Evolutionary conservation across 78 protist species (phyloP).

Genomic region (Isochrysis galbana): DNA sequence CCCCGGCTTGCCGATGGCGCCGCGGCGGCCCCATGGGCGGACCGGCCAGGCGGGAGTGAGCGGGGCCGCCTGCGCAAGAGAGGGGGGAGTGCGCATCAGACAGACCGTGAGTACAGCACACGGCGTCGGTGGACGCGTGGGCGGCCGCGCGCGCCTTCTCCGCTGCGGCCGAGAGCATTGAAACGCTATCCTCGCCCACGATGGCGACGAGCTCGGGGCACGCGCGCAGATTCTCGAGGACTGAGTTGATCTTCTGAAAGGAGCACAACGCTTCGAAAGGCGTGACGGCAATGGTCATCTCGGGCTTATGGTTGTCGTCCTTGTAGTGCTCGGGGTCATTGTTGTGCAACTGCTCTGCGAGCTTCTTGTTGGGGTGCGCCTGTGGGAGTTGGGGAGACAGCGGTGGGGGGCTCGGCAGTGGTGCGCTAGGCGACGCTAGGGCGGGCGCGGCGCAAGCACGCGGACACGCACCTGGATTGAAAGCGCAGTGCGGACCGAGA

Average conservation of each 20-base stretch:
- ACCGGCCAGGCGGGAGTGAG: not conserved
- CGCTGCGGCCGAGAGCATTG: not conserved
- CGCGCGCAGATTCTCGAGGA: not conserved
- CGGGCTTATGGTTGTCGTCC: conserved; percentile 96
- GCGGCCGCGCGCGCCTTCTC: not conserved
- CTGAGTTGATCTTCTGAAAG: conserved; percentile 51
- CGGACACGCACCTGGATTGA: too few relatives aligned
- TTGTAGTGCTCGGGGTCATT: conserved; percentile 71
- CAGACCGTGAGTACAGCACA: not conserved
- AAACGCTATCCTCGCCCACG: conserved; percentile 20
- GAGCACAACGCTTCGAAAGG: conserved; percentile 82
- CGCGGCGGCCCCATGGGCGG: not conserved
- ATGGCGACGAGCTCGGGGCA: conserved; percentile 41
- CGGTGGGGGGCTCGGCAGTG: too few relatives aligned
- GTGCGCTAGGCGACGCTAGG: too few relatives aligned
- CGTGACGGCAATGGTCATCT: conserved; percentile 91
- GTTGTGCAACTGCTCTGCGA: conserved; percentile 80
- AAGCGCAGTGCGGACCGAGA: conserved; percentile 84
- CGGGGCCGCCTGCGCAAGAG: not conserved
- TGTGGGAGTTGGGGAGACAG: too few relatives aligned
- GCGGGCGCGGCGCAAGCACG: too few relatives aligned
- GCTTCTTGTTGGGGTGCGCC: conserved; percentile 93
- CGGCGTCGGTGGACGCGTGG: not conserved
- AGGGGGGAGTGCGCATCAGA: not conserved
- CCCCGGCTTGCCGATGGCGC: too few relatives aligned